Percentiles rank a stretch among this genome's conserved stretches.
Evolutionary conservation across 2,329 filamentous ascomycete species (phyloP).

Genomic region (Cyanodermella asteris): DNA sequence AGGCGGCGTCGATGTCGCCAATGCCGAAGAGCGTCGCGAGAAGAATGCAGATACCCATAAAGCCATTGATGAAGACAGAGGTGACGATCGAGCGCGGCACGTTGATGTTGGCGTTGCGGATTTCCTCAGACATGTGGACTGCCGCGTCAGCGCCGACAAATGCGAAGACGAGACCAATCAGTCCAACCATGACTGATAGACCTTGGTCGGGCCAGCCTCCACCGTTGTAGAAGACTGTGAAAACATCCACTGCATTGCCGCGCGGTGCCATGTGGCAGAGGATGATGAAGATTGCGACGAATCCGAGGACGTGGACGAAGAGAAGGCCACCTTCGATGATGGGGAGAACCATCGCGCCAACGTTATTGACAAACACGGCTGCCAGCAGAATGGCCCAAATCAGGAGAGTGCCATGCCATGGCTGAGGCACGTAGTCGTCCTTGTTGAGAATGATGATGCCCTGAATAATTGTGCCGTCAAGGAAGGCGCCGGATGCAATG

Average conservation of each 20-base stretch:
- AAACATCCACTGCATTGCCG: conserved; percentile 5
- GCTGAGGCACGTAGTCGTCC: conserved; percentile 3
- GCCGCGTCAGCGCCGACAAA: conserved; percentile 8
- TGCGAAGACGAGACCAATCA: conserved; percentile 9
- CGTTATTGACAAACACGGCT: conserved; percentile 3
- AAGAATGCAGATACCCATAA: conserved; percentile 17
- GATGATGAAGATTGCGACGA: conserved; percentile 6
- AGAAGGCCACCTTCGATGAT: conserved; percentile 1
- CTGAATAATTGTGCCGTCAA: conserved; percentile 2
- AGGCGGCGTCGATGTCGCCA: conserved; percentile 8
- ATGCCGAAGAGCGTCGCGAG: conserved; percentile 13
- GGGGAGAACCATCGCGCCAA: conserved; percentile 1
- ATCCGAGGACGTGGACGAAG: conserved; percentile 4
- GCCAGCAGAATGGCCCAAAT: conserved; percentile 6
- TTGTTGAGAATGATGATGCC: conserved; percentile 4
- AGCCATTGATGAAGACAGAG: conserved; percentile 15
- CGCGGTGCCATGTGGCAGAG: conserved; percentile 6
- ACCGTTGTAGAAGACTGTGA: conserved; percentile 6
- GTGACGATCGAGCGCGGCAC: conserved; percentile 16
- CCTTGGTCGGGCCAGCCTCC: conserved; percentile 6
- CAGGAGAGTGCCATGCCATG: conserved; percentile 6
- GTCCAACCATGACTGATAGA: conserved; percentile 5
- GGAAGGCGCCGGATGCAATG: conserved; percentile 2
- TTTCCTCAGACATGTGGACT: conserved; percentile 17
- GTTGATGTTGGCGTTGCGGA: conserved; percentile 14